Conservation (phyloP, 331 rosid species). For the Malus hybrid region DNA sequence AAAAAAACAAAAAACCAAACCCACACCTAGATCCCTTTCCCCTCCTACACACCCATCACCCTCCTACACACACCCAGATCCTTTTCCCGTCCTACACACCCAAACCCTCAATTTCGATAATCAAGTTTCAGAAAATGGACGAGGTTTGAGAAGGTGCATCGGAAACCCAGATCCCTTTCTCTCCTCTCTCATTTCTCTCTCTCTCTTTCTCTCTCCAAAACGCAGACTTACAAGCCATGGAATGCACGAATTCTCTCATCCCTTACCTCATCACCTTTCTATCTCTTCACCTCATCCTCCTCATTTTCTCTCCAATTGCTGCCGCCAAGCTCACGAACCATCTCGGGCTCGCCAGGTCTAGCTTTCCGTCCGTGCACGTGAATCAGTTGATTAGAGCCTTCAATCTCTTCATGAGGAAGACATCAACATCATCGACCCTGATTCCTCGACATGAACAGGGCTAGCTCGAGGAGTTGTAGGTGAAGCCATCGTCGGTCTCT, state of each 20-base stretch:
- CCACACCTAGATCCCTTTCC: too few relatives aligned
- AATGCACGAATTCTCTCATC: background rate
- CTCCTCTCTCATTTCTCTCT: background rate
- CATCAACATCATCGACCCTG: constrained; percentile 36
- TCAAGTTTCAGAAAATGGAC: too few relatives aligned
- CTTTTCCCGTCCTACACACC: too few relatives aligned
- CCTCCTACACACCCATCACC: too few relatives aligned
- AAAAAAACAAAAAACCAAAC: too few relatives aligned
- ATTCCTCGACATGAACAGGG: background rate
- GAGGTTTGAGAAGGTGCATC: too few relatives aligned
- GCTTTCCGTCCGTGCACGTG: constrained; percentile 37
- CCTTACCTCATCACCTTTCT: background rate
- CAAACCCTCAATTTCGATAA: too few relatives aligned
- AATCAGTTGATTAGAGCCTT: constrained; percentile 52
- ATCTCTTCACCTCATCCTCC: background rate
- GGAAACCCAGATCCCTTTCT: background rate
- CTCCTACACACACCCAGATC: too few relatives aligned
- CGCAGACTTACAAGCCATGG: background rate
- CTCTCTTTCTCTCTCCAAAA: too few relatives aligned
- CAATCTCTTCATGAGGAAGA: constrained; percentile 55
- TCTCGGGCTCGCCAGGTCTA: constrained; percentile 20
- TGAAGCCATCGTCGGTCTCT: too few relatives aligned
- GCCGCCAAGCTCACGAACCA: constrained; percentile 17
- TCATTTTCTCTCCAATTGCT: constrained; percentile 11
- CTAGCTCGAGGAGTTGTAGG: too few relatives aligned